Conservation (phyloP, 257 asterid genomes). For the Solanum clarkiae region DNA sequence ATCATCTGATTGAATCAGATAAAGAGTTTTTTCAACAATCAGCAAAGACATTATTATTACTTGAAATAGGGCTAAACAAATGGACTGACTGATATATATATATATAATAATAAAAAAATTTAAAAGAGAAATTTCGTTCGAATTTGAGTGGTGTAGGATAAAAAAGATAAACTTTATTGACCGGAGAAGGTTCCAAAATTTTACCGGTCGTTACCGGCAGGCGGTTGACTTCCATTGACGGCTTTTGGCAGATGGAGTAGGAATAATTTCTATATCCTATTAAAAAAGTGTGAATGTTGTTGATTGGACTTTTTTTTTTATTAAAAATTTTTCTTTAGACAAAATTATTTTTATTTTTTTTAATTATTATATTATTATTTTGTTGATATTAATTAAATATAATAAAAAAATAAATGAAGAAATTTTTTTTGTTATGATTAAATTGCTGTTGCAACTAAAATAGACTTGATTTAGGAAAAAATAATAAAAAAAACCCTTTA, state of each 20-base stretch:
- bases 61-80: background rate
- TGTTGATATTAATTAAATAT: no score
- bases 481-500: no score
- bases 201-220: background rate
- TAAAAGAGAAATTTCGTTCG: background rate
- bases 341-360: no score
- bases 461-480: no score
- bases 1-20: conserved; percentile 43
- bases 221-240: background rate
- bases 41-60: conserved; percentile 12
- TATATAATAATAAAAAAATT: background rate
- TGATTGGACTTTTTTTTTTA: no score
- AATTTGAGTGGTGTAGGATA: background rate
- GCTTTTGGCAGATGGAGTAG: background rate
- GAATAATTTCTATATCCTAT: no score
- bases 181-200: background rate
- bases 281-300: no score
- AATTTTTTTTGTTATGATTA: no score
- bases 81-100: background rate
- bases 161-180: background rate
- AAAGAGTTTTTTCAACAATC: conserved; percentile 30
- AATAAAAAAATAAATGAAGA: no score
- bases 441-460: no score
- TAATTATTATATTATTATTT: no score
- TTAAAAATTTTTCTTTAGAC: no score